Percentiles rank a stretch among this genome's conserved stretches.
phyloP scores from a whole-genome alignment of 2,329 filamentous ascomycete species.

The Aotearoamyces nothofagi region DNA sequence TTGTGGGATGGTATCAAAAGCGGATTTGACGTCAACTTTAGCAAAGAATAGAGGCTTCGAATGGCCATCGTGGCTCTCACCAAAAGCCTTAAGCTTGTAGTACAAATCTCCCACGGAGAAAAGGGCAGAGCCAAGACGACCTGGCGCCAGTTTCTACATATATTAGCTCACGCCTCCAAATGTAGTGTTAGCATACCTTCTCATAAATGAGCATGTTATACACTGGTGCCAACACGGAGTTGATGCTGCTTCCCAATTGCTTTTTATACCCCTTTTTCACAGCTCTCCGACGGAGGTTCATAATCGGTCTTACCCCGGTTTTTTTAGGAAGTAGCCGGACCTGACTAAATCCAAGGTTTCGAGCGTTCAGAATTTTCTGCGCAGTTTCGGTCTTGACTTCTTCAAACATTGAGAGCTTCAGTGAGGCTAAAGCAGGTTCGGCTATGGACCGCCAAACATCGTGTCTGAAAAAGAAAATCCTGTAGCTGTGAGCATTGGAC shows the following conservation, averaged over 20 bases:
- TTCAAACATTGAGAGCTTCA: constrained; percentile 66
- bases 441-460: constrained; percentile 74
- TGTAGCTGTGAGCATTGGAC: constrained; percentile 63
- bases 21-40: constrained; percentile 82
- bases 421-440: constrained; percentile 50
- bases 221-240: constrained; percentile 54
- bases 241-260: constrained; percentile 49
- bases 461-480: constrained; percentile 86
- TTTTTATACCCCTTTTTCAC: constrained; percentile 36
- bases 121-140: constrained; percentile 60
- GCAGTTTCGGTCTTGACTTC: constrained; percentile 49
- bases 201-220: constrained; percentile 69
- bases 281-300: constrained; percentile 61
- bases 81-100: constrained; percentile 55
- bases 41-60: constrained; percentile 58
- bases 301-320: constrained; percentile 64
- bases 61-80: constrained; percentile 26
- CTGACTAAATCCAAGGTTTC: constrained; percentile 60
- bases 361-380: constrained; percentile 38
- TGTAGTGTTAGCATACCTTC: no score
- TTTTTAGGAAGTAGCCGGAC: constrained; percentile 74
- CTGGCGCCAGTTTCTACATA: constrained; percentile 30
- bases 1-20: constrained; percentile 94
- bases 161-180: constrained; percentile 9
- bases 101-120: constrained; percentile 76